Base-by-base conservation (phyloP, 148 eudicot genomes). In the Heliamphora exappendiculata region DNA sequence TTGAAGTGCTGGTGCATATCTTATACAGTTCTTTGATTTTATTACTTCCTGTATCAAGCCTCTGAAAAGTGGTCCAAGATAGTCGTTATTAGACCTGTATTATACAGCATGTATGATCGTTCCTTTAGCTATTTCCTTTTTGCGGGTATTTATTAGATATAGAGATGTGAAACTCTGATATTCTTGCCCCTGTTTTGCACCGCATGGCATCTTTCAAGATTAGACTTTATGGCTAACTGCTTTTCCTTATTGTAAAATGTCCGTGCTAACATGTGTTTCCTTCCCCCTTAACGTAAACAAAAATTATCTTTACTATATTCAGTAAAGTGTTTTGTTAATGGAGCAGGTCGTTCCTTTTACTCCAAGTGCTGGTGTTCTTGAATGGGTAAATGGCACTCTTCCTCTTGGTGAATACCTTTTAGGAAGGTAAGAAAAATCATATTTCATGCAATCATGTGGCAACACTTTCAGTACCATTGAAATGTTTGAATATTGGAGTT, bases 361-460 rank as follows among this genome's bases (percentile, higher is more conserved):
- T 79, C 98, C 98, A 9, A 92, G 98, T 89, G 98, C 98, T 85
- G 98, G 97, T 78, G 97, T 95, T 79, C 82, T 92, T 74, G 98
- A 95, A 82, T 95, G 98, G 98, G 98, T 95, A 78, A 90, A 91
- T 80, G 97, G 98, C 55, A 95, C 98, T 82, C 80, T 95, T 58
- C 98, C 98, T 73, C 84, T 95, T 74, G 96, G 96, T 66, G 98
- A 95, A 82, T 95, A 92, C 84, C 97, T 95, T 74, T 86, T 89
- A 71, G 98, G 97, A 86, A 91, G 98, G 98, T 95, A 63, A 80
- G 86, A 76, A 47, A 37, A 71, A 22, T 73, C 71, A 58, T 54
- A 67, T 67, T n/a, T 75, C 39, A 20, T 75, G 45, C 50, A 26
- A 24, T 24, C 44, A 67, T 80, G 17, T 57, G 42, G 67, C 31